Conservation (phyloP, 169 alveolate species). For the Eimeria praecox region DNA sequence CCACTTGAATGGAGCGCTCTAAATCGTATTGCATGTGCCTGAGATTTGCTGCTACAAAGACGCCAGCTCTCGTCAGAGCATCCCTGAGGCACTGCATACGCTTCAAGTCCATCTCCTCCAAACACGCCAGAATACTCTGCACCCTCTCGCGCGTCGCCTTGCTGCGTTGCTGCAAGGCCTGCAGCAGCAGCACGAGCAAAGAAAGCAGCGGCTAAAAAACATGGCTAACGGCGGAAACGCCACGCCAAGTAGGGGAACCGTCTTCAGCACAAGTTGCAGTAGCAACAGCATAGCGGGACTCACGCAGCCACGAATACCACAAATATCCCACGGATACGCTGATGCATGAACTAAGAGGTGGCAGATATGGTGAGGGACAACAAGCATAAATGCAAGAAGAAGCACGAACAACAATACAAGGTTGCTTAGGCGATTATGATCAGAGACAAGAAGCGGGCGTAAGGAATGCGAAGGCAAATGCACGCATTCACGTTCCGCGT, state of each 20-base stretch:
- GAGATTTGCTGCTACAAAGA: slow-evolving; percentile 78
- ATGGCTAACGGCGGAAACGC: background rate
- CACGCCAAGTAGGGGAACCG: background rate
- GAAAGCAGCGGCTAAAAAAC: background rate
- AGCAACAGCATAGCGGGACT: background rate
- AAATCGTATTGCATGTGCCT: slow-evolving; percentile 80
- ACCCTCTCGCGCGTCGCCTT: slow-evolving; percentile 32
- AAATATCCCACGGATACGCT: background rate
- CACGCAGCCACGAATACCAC: background rate
- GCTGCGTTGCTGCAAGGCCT: slow-evolving; percentile 55
- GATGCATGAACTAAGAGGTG: background rate
- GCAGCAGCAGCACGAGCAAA: background rate
- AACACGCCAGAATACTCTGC: slow-evolving; percentile 52
- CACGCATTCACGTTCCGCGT: background rate
- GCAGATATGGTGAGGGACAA: background rate
- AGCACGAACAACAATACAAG: too few relatives aligned
- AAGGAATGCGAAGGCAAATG: background rate
- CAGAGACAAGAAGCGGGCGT: background rate
- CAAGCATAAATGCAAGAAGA: background rate
- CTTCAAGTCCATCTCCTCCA: slow-evolving; percentile 81
- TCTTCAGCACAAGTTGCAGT: background rate
- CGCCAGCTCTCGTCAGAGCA: slow-evolving; percentile 72
- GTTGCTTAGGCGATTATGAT: background rate
- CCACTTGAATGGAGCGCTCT: slow-evolving; percentile 68
- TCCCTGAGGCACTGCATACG: slow-evolving; percentile 81